phyloP scores from a whole-genome alignment of 2,329 filamentous ascomycete species.

The Verticillium zaregamsianum region DNA sequence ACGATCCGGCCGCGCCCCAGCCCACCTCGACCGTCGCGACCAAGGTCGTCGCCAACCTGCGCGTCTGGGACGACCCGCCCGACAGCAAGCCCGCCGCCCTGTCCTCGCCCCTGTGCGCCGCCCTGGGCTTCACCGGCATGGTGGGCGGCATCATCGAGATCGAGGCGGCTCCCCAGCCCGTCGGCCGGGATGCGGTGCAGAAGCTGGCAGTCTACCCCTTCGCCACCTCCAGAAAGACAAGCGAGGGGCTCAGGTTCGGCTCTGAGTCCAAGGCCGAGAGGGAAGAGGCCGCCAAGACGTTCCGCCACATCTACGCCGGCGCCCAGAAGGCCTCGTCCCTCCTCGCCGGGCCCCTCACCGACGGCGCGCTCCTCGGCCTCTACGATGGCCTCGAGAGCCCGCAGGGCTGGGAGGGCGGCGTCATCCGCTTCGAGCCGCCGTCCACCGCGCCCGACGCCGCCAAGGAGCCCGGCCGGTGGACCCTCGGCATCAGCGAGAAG shows the following conservation, averaged over 20 bases:
- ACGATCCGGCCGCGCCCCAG: not conserved
- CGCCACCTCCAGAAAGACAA: conserved; percentile 49
- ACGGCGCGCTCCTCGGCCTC: conserved; percentile 72
- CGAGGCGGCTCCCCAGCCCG: conserved; percentile 71
- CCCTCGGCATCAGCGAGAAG: conserved; percentile 72
- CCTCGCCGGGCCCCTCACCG: conserved; percentile 79
- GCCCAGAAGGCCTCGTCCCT: conserved; percentile 31
- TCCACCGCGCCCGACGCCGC: not conserved
- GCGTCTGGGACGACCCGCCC: conserved; percentile 81
- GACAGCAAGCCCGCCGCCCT: conserved; percentile 76
- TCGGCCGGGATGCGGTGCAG: conserved; percentile 61
- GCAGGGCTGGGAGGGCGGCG: conserved; percentile 75
- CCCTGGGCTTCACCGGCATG: conserved; percentile 66
- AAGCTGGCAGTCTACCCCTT: conserved; percentile 81
- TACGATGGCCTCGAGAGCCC: conserved; percentile 49
- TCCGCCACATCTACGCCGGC: conserved; percentile 69
- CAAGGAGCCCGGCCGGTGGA: conserved; percentile 50
- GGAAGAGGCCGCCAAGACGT: conserved; percentile 69
- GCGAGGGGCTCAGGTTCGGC: conserved; percentile 75
- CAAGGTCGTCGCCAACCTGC: conserved; percentile 72
- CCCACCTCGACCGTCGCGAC: conserved; percentile 46
- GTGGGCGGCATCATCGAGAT: conserved; percentile 86
- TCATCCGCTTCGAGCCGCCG: conserved; percentile 72
- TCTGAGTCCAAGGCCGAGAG: conserved; percentile 80
- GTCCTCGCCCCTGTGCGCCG: conserved; percentile 70